Evolutionary conservation across 2,329 filamentous ascomycete genomes (phyloP).

Genomic region (Exophiala sideris): DNA sequence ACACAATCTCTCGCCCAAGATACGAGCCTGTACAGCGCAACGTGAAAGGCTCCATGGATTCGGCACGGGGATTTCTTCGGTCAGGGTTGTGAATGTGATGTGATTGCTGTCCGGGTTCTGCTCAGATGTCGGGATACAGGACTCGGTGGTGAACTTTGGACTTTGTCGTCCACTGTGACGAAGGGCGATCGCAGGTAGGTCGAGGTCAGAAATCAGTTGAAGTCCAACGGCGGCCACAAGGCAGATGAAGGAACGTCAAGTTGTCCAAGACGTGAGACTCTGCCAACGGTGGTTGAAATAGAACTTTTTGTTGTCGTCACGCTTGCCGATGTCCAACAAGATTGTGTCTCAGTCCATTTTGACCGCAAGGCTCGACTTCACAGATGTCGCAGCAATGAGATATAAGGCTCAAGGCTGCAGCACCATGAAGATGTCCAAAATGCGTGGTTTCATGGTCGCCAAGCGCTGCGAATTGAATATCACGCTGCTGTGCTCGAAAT

Average conservation of each 20-base stretch:
- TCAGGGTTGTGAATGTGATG: neutral
- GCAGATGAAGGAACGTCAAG: too few relatives aligned
- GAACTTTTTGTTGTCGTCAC: too few relatives aligned
- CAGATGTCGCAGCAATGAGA: neutral
- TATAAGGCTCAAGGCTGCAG: neutral
- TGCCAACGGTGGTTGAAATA: too few relatives aligned
- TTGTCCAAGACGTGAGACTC: too few relatives aligned
- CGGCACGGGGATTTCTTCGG: conserved; percentile 6
- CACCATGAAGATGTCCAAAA: conserved; percentile 7
- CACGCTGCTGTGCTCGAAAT: neutral
- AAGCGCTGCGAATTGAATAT: conserved; percentile 1
- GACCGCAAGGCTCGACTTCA: neutral
- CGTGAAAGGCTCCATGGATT: conserved; percentile 28
- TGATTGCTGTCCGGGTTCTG: neutral
- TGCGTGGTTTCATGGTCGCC: conserved; percentile 14
- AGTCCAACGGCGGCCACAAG: too few relatives aligned
- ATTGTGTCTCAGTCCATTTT: neutral
- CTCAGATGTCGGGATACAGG: too few relatives aligned
- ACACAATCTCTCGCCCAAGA: conserved; percentile 25
- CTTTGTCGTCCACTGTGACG: neutral
- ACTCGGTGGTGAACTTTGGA: conserved; percentile 1
- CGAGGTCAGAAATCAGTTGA: too few relatives aligned
- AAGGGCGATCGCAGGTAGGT: too few relatives aligned
- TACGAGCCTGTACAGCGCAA: conserved; percentile 22
- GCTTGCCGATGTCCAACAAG: too few relatives aligned